Evolutionary conservation across 257 asterid species (phyloP).

Genomic region (Jasminum sambac): DNA sequence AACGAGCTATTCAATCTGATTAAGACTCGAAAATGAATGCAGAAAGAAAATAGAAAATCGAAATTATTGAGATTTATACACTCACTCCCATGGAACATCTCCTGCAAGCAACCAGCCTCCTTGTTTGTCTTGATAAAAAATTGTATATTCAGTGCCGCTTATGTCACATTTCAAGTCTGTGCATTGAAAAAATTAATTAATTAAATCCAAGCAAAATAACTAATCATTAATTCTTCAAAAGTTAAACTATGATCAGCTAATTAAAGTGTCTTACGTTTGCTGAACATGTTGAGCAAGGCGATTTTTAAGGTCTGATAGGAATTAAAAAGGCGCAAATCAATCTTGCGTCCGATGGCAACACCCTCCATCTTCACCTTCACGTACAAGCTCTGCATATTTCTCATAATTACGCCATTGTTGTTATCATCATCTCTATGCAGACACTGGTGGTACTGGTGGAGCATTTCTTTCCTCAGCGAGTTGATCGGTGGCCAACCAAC

Average conservation of each 20-base stretch:
- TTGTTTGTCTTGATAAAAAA: constrained; percentile 59
- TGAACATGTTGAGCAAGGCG: constrained; percentile 48
- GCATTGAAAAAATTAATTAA: background rate
- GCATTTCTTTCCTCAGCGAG: constrained; percentile 35
- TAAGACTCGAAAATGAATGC: background rate
- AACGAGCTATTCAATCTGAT: no score
- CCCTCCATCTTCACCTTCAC: constrained; percentile 71
- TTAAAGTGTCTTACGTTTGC: constrained; percentile 34
- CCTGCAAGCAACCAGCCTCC: constrained; percentile 67
- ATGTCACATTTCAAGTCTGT: constrained; percentile 39
- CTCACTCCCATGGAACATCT: constrained; percentile 69
- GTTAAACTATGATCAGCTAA: background rate
- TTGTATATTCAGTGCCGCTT: constrained; percentile 27
- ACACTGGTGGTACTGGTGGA: constrained; percentile 19
- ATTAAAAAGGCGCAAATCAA: constrained; percentile 38
- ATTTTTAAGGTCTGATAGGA: constrained; percentile 38
- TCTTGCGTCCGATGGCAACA: constrained; percentile 49
- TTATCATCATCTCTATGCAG: background rate
- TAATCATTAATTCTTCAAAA: no score
- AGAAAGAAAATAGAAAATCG: no score
- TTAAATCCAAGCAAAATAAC: background rate
- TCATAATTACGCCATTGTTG: constrained; percentile 11
- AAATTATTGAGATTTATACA: background rate
- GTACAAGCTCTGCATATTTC: constrained; percentile 24
- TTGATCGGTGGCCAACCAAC: constrained; percentile 54